Percentiles rank a stretch among this genome's conserved stretches.
Evolutionary conservation across 176 grass and related monocot species (phyloP).

Genomic region (Oryza nivara): DNA sequence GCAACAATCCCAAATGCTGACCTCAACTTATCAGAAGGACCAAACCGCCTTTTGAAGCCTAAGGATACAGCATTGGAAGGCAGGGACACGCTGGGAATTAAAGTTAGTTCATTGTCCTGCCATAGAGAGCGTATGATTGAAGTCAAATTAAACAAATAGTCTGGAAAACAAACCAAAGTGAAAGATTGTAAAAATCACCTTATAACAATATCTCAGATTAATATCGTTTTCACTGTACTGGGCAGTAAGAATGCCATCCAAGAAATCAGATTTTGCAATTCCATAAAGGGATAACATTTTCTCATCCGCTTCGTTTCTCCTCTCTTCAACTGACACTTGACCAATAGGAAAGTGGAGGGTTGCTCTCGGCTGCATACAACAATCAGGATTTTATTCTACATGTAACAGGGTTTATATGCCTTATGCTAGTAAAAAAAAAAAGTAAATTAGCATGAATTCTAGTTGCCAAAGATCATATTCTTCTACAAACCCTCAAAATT

Average conservation of each 20-base stretch:
- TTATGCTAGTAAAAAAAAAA: neutral
- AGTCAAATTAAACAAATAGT: conserved; percentile 36
- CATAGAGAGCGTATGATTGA: conserved; percentile 26
- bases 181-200: conserved; percentile 56
- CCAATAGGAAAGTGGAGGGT: conserved; percentile 80
- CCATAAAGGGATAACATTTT: conserved; percentile 69
- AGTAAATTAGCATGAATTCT: neutral
- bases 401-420: neutral
- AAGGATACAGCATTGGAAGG: conserved; percentile 78
- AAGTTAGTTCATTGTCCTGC: conserved; percentile 82
- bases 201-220: conserved; percentile 89
- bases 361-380: conserved; percentile 72
- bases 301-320: conserved; percentile 53
- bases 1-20: conserved; percentile 40
- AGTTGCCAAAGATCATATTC: conserved; percentile 11
- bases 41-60: conserved; percentile 80
- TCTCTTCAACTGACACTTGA: conserved; percentile 81
- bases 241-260: conserved; percentile 79
- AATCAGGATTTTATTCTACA: conserved; percentile 33
- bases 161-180: conserved; percentile 9
- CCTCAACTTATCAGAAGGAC: conserved; percentile 88
- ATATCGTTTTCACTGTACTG: conserved; percentile 74
- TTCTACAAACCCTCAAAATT: conserved; percentile 13
- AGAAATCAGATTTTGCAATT: conserved; percentile 69
- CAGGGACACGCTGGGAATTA: conserved; percentile 74